A percentile compares a stretch with the other conserved stretches of the same genome.
phyloP scores from a whole-genome alignment of 495 filamentous ascomycete species.

The Acidomyces sp. region DNA sequence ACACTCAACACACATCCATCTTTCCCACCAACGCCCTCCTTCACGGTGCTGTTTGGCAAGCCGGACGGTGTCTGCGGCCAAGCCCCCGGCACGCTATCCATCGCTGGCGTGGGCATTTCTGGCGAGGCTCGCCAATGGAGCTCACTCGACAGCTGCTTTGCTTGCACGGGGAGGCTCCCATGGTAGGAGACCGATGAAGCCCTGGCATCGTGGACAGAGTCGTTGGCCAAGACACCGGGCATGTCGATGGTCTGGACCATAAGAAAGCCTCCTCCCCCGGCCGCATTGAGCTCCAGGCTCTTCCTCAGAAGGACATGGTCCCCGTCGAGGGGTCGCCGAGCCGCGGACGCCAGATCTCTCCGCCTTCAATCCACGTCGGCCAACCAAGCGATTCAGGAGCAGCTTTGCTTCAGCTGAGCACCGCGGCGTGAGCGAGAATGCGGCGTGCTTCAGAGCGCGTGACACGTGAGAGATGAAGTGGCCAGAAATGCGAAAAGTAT shows the following conservation, averaged over 20 bases:
- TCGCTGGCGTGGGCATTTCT: constrained; percentile 6
- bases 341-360: constrained; percentile 10
- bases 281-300: constrained; percentile 9
- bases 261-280: constrained; percentile 6
- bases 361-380: too few species aligned
- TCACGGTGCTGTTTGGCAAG: constrained; percentile 2
- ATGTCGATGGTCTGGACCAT: constrained; percentile 14
- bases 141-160: constrained; percentile 6
- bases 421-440: too few species aligned
- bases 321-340: constrained; percentile 1
- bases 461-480: too few species aligned
- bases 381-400: too few species aligned
- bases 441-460: too few species aligned
- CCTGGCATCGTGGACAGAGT: background rate
- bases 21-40: constrained; percentile 1
- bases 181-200: background rate
- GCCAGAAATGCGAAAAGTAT: too few species aligned
- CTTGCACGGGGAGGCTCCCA: background rate
- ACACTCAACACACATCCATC: constrained; percentile 3
- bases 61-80: constrained; percentile 11
- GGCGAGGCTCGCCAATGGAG: background rate
- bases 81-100: constrained; percentile 9
- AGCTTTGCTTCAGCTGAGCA: too few species aligned
- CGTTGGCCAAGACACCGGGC: constrained; percentile 3
- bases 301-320: constrained; percentile 9